Base-by-base conservation (phyloP, 768 basidiomycete species). In the Ephemerocybe angulata region DNA sequence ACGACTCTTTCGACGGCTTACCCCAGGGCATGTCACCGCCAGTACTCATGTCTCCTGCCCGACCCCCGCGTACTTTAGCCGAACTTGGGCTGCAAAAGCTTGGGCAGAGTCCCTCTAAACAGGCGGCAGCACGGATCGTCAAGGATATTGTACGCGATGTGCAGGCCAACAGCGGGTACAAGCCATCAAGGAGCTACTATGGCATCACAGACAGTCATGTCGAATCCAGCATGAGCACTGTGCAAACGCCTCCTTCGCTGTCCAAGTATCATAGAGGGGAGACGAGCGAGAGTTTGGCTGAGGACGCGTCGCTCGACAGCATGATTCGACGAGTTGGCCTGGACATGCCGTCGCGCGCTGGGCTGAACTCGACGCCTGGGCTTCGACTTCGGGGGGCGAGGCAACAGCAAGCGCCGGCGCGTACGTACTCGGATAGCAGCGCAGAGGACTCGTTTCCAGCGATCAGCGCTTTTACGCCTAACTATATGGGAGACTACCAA, bases 231-330 rank as follows among this genome's bases (percentile, higher is more conserved):
- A 77, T 84, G 77, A 87, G 84, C 68, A 83, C 83, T 13, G 77
- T 87, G 51, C 79, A 85, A 1, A 83, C 84, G 1, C 85, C 86
- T 5, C 88, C 88, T 25, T 88, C 87, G 0, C 72, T 90, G 13
- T 82, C 85, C 13, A 75, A 82, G n/a, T 90, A 89, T 61, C 61
- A 52, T n/a, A 73, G 68, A n/a, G 65, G 68, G 11, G 77, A 81
- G 29, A 75, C 67, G 12, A 80, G 72, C 55, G 72, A 71, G 40
- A 84, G 73, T 58, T 70, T 78, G n/a, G n/a, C n/a, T 15, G 73
- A 73, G 3, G 84, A 87, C 58, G 67, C 80, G 2, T 87, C 82
- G 62, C 65, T 89, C 51, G 86, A 88, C 56, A 86, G 82, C 53
- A 81, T 89, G 77, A 84, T 90, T 75, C 77, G 79, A 29, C 78